These are phyloP conservation scores for Microthyrium microscopicum DNA, from an alignment of 2,329 filamentous ascomycete species.

Conservation along the genomic window DNA sequence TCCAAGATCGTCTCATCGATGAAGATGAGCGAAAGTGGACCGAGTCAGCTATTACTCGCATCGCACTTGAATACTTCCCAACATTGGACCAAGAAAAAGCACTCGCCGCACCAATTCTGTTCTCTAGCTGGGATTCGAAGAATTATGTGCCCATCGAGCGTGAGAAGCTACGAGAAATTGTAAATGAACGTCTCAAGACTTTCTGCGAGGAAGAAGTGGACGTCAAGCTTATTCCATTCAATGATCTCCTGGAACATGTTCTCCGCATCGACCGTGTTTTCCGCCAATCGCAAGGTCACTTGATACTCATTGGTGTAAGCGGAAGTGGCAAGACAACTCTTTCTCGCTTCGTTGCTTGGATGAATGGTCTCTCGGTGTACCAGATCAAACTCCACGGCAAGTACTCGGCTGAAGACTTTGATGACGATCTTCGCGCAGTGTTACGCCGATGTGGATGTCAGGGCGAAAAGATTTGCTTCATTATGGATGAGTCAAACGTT, in stretches of 20 bases:
- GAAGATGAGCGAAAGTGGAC: conserved; percentile 96
- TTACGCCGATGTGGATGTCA: conserved; percentile 89
- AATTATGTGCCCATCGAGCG: conserved; percentile 95
- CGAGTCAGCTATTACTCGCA: conserved; percentile 67
- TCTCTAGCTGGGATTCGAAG: conserved; percentile 99
- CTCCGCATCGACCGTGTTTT: conserved; percentile 97
- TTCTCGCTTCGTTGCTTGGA: conserved; percentile 97
- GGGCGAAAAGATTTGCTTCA: conserved; percentile 99
- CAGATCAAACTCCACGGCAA: conserved; percentile 99
- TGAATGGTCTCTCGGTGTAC: conserved; percentile 98
- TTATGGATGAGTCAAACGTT: conserved; percentile 99
- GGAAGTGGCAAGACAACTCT: conserved; percentile 97
- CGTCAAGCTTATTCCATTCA: conserved; percentile 96
- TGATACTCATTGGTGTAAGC: conserved; percentile 96
- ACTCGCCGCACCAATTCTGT: conserved; percentile 82
- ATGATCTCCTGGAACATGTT: conserved; percentile 95
- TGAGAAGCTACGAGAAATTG: conserved; percentile 88
- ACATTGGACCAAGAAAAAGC: conserved; percentile 85
- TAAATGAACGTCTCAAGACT: conserved; percentile 89
- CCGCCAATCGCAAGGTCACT: conserved; percentile 90
- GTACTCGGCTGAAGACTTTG: conserved; percentile 96
- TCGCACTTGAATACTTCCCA: conserved; percentile 84
- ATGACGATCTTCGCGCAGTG: conserved; percentile 90
- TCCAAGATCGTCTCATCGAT: conserved; percentile 89
- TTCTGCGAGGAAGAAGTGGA: conserved; percentile 99